Evolutionary conservation across 2,329 filamentous ascomycete species (phyloP), one percentile per base, ranked within the genome.

Genomic region (Fusarium nisikadoi): DNA sequence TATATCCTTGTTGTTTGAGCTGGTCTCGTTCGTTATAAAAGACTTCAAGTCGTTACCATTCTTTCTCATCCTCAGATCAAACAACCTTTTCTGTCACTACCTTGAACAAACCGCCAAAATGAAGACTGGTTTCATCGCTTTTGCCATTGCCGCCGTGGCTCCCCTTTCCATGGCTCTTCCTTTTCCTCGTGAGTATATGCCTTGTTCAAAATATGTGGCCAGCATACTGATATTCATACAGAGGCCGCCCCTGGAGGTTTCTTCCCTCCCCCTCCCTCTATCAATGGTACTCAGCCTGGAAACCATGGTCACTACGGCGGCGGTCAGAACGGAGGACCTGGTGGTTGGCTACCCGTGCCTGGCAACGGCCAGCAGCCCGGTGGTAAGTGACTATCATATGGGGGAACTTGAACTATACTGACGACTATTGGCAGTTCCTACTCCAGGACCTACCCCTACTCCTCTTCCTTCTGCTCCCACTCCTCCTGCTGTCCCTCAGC

Each of bases 41-140:
- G 65, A 60, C 64, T 52, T 41, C 17, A 67, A 41, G 16, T 33
- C 64, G 29, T 25, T 35, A 43, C 53, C 58, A 35, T 16, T 31
- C 25, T 52, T 29, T 45, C 46, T 69, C n/a, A 38, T 41, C 27
- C 25, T 35, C 45, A 46, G 29, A 52, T 35, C 58, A 72, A 63
- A 54, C 45, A 59, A 38, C 58, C 31, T 49, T 49, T 42, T 65
- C 54, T 53, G 58, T 46, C 52, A 59, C 47, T 55, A 62, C 41
- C n/a, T 52, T 41, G 41, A 31, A 29, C 13, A 39, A 36, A 7
- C 27, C 8, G 50, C 58, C 62, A 73, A 63, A n/a, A 78, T 78
- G 77, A 78, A 78, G 75, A 66, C 74, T 57, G 66, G 55, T 54
- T 64, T 67, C 47, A 25, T 73, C 52, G 39, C 71, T 41, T 46